These are phyloP conservation scores for Phytophthora chlamydospora DNA, from an alignment of 352 stramenopile genomes.

Conservation along the genomic window DNA sequence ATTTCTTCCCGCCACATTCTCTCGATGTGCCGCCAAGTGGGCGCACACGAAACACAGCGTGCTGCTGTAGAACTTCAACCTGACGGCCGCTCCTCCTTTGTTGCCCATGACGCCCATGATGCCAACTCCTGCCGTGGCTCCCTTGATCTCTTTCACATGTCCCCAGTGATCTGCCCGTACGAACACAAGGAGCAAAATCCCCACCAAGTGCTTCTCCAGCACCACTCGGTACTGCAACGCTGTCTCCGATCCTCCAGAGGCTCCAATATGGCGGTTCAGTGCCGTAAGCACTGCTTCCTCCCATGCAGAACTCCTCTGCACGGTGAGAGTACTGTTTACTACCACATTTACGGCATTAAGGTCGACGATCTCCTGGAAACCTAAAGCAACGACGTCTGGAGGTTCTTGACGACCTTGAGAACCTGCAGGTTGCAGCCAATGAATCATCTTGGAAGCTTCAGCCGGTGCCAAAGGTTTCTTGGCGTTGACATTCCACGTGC, in stretches of 20 bases:
- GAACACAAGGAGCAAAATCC: slow-evolving; percentile 97
- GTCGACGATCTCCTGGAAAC: slow-evolving; percentile 99
- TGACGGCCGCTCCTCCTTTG: slow-evolving; percentile 97
- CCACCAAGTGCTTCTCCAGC: slow-evolving; percentile 95
- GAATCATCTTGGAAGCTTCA: slow-evolving; percentile 61
- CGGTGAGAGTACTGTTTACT: slow-evolving; percentile 94
- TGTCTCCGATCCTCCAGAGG: slow-evolving; percentile 7
- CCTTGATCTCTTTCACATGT: slow-evolving; percentile 89
- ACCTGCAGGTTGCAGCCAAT: slow-evolving; percentile 65
- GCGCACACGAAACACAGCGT: slow-evolving; percentile 99
- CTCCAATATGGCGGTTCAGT: slow-evolving; percentile 84
- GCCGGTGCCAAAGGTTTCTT: slow-evolving; percentile 93
- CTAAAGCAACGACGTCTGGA: slow-evolving; percentile 75
- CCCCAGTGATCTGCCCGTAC: slow-evolving; percentile 82
- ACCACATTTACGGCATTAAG: slow-evolving; percentile 99
- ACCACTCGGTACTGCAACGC: slow-evolving; percentile 72
- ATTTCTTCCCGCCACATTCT: slow-evolving; percentile 98
- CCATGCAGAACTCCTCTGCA: slow-evolving; percentile 90
- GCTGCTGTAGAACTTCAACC: slow-evolving; percentile 97
- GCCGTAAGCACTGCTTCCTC: slow-evolving; percentile 90
- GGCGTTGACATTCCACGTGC: slow-evolving; percentile 99
- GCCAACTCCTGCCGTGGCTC: slow-evolving; percentile 93
- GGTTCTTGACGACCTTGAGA: slow-evolving; percentile 5
- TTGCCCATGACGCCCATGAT: slow-evolving; percentile 99
- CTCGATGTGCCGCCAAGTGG: slow-evolving; percentile 98